A percentile compares a stretch with the other conserved stretches of the same genome.
phyloP scores from a whole-genome alignment of 2,329 filamentous ascomycete genomes.

The Tolypocladium amazonense region DNA sequence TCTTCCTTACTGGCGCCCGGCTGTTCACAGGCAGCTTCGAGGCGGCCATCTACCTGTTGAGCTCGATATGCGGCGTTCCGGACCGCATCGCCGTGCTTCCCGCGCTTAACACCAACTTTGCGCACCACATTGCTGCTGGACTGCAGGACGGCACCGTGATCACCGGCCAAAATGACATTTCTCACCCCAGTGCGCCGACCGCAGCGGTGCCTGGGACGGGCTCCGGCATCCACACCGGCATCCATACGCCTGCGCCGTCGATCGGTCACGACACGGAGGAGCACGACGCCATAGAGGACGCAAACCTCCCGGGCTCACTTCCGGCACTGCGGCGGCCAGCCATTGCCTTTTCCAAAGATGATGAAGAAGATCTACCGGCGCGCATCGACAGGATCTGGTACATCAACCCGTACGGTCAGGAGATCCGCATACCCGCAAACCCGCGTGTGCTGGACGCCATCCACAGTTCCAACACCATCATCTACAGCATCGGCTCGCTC shows the following conservation, averaged over 20 bases:
- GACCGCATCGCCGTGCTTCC: constrained; percentile 70
- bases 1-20: constrained; percentile 75
- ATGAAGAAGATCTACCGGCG: constrained; percentile 64
- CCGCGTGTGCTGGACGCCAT: constrained; percentile 66
- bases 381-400: constrained; percentile 85
- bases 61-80: constrained; percentile 77
- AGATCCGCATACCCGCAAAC: constrained; percentile 78
- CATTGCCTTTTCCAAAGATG: constrained; percentile 68
- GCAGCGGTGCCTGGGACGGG: constrained; percentile 20
- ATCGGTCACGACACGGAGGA: constrained; percentile 37
- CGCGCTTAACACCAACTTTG: constrained; percentile 90
- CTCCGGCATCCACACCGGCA: constrained; percentile 8
- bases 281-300: constrained; percentile 64
- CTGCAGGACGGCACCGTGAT: constrained; percentile 68
- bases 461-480: constrained; percentile 51
- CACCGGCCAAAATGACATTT: constrained; percentile 87
- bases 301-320: constrained; percentile 70
- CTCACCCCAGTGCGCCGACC: constrained; percentile 64
- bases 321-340: constrained; percentile 71
- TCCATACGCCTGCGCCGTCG: constrained; percentile 16
- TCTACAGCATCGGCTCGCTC: constrained; percentile 90
- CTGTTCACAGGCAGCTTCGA: constrained; percentile 91
- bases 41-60: constrained; percentile 81
- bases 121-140: constrained; percentile 83
- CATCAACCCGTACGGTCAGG: constrained; percentile 97